phyloP scores from a whole-genome alignment of 2,329 filamentous ascomycete genomes.

The Trichoderma oligosporum region DNA sequence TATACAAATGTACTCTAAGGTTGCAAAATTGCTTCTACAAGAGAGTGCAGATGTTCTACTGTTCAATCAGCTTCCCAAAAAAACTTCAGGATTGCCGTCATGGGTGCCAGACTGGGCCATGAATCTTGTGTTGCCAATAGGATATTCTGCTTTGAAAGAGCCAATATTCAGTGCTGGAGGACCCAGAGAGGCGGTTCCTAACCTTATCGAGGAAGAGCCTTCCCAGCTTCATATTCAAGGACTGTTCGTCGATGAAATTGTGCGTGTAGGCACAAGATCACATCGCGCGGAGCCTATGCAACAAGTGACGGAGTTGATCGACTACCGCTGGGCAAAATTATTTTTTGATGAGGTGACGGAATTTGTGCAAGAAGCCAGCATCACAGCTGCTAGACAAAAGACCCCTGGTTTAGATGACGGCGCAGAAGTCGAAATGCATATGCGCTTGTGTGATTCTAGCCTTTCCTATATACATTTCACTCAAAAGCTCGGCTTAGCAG shows the following conservation, averaged over 20 bases:
- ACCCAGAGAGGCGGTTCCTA: neutral
- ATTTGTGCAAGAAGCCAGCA: slow-evolving; percentile 21
- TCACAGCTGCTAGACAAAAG: no score
- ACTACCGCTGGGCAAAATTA: slow-evolving; percentile 24
- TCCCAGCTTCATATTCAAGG: slow-evolving; percentile 24
- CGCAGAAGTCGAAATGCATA: neutral
- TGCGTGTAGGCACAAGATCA: slow-evolving; percentile 22
- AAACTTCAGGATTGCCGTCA: slow-evolving; percentile 27
- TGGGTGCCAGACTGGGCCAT: slow-evolving; percentile 37
- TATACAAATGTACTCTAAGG: slow-evolving; percentile 23
- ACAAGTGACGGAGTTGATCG: slow-evolving; percentile 18
- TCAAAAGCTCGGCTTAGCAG: neutral
- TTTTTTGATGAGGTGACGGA: slow-evolving; percentile 29
- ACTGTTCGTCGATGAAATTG: slow-evolving; percentile 25
- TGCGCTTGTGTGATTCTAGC: slow-evolving; percentile 26
- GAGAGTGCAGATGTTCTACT: slow-evolving; percentile 30
- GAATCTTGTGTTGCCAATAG: slow-evolving; percentile 27
- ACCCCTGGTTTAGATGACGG: neutral
- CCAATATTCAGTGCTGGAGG: slow-evolving; percentile 29
- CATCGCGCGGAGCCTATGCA: slow-evolving; percentile 8
- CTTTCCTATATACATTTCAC: slow-evolving; percentile 20
- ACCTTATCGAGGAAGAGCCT: slow-evolving; percentile 12
- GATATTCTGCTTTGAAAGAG: slow-evolving; percentile 25
- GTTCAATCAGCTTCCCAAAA: slow-evolving; percentile 30
- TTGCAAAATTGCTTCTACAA: slow-evolving; percentile 24